Conservation (phyloP, 805 yeast genomes). For the Soucietia sequanensis region DNA sequence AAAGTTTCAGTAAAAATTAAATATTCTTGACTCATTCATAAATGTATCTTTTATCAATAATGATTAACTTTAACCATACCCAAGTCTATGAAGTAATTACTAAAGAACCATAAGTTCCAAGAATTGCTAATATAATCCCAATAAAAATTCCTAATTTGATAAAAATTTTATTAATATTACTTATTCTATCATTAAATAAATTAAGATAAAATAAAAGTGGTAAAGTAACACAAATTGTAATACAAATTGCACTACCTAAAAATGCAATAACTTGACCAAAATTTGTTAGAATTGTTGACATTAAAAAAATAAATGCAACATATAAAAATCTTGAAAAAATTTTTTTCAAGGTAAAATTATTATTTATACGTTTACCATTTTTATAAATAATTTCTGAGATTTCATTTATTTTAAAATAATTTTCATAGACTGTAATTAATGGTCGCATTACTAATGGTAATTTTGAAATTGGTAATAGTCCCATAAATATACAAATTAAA, state of each 20-base stretch:
- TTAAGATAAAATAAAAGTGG: slow-evolving; percentile 37
- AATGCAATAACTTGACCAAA: slow-evolving; percentile 42
- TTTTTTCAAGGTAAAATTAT: slow-evolving; percentile 4
- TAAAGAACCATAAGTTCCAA: slow-evolving; percentile 27
- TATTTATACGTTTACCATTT: slow-evolving; percentile 1
- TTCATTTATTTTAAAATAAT: slow-evolving; percentile 13
- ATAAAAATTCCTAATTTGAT: slow-evolving; percentile 18
- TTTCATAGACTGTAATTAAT: slow-evolving; percentile 37
- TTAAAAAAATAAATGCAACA: slow-evolving; percentile 16
- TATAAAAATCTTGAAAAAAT: slow-evolving; percentile 20
- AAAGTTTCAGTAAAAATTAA: no score
- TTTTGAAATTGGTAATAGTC: slow-evolving; percentile 40
- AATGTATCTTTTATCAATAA: slow-evolving; percentile 29
- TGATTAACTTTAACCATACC: slow-evolving; percentile 17
- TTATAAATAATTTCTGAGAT: slow-evolving; percentile 3
- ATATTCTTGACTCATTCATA: no score
- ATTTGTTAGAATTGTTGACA: slow-evolving; percentile 32
- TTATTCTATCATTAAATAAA: slow-evolving; percentile 20
- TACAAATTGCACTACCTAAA: slow-evolving; percentile 42
- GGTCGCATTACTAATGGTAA: slow-evolving; percentile 40
- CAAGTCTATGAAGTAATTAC: slow-evolving; percentile 13
- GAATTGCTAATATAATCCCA: slow-evolving; percentile 17
- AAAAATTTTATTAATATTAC: slow-evolving; percentile 5
- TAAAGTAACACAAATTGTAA: slow-evolving; percentile 37
- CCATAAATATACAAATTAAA: slow-evolving; percentile 30